These are phyloP conservation scores for Moniliophthora roreri DNA, from an alignment of 1,284 basidiomycete species.

Conservation along the genomic window DNA sequence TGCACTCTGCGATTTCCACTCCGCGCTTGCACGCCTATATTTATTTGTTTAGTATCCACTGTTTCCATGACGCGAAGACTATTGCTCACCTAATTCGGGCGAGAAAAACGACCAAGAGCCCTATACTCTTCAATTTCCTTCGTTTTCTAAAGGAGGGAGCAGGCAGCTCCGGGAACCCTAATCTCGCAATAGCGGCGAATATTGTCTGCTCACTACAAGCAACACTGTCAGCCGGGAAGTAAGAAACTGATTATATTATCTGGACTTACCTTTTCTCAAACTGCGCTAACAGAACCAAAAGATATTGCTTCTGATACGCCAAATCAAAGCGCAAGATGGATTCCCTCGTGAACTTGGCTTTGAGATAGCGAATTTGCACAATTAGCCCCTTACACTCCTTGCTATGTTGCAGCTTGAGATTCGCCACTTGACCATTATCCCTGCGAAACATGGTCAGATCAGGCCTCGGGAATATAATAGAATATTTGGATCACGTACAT, in stretches of 20 bases:
- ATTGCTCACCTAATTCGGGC: slow-evolving; percentile 62
- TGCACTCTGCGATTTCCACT: slow-evolving; percentile 61
- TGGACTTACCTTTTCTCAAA: slow-evolving; percentile 72
- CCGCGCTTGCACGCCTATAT: slow-evolving; percentile 53
- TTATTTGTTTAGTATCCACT: slow-evolving; percentile 14
- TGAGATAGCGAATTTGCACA: slow-evolving; percentile 88
- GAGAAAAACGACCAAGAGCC: slow-evolving; percentile 63
- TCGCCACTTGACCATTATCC: slow-evolving; percentile 50
- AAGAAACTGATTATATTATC: not conserved
- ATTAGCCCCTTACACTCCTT: slow-evolving; percentile 87
- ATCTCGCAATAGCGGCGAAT: slow-evolving; percentile 73
- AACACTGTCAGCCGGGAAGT: slow-evolving; percentile 5
- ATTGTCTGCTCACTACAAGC: slow-evolving; percentile 71
- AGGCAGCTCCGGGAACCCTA: slow-evolving; percentile 60
- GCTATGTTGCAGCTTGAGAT: slow-evolving; percentile 69
- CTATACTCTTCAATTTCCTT: slow-evolving; percentile 60
- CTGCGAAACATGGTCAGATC: slow-evolving; percentile 29
- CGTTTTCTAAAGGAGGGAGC: slow-evolving; percentile 35
- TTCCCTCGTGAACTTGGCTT: slow-evolving; percentile 89
- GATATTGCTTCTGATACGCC: slow-evolving; percentile 85
- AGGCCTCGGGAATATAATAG: too few species aligned
- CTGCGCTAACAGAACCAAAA: slow-evolving; percentile 59
- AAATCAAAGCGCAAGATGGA: slow-evolving; percentile 79
- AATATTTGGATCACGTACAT: slow-evolving; percentile 41
- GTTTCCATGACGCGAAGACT: not conserved